Conservation (phyloP, 805 yeast species). For the Teunomyces cretensis region DNA sequence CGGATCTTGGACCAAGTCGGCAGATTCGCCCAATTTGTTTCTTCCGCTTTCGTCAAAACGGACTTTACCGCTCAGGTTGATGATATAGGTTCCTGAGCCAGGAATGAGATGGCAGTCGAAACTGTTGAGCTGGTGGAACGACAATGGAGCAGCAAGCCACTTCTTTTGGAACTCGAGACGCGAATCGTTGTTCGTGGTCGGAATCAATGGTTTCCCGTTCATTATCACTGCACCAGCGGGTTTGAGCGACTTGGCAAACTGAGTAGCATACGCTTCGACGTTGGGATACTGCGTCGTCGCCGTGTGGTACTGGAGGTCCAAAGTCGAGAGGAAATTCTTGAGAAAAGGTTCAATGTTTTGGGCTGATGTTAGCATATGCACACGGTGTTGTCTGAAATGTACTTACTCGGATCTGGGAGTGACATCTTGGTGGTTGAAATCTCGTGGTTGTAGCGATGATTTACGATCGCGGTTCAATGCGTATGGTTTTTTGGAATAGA, state of each 20-base stretch:
- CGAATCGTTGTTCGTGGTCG: conserved; percentile 23
- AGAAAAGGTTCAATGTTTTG: conserved; percentile 41
- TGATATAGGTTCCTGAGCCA: conserved; percentile 55
- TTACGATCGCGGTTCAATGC: background rate
- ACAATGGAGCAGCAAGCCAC: conserved; percentile 56
- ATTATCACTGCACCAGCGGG: conserved; percentile 53
- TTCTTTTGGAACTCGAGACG: conserved; percentile 53
- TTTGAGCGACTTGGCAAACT: conserved; percentile 52
- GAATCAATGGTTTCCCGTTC: conserved; percentile 55
- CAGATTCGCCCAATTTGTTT: conserved; percentile 62
- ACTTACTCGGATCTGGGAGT: conserved; percentile 25
- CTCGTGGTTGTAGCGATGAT: background rate
- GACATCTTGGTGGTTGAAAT: background rate
- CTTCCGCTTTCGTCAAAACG: conserved; percentile 76
- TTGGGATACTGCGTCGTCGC: conserved; percentile 24
- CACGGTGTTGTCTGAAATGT: conserved; percentile 4
- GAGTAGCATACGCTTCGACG: conserved; percentile 43
- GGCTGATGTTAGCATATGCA: conserved; percentile 18
- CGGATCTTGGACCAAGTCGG: conserved; percentile 44
- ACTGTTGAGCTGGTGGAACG: conserved; percentile 64
- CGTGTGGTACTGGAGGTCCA: conserved; percentile 35
- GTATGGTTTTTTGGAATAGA: background rate
- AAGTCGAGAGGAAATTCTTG: conserved; percentile 31
- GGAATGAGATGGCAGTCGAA: conserved; percentile 68
- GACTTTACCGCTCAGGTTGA: conserved; percentile 59